These are phyloP conservation scores for Thuidium tamariscinum DNA, from an alignment of 225 moss, liverwort and hornwort genomes.

Conservation along the genomic window DNA sequence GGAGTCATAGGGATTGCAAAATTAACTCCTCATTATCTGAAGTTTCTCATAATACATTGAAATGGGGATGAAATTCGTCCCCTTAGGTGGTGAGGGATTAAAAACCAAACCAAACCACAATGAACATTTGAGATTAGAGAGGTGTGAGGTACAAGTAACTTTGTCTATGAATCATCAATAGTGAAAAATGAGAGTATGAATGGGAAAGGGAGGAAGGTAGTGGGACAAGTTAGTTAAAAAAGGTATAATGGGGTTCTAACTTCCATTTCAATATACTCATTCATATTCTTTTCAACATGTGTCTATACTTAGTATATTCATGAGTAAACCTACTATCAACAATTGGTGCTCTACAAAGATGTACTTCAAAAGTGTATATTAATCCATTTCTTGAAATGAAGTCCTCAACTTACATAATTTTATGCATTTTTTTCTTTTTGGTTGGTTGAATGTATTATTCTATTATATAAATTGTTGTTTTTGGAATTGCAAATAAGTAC, in stretches of 20 bases:
- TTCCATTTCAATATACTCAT: fast-evolving
- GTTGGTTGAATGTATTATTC: too few relatives aligned
- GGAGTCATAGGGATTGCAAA: too few relatives aligned
- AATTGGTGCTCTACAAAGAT: not conserved
- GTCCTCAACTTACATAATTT: not conserved
- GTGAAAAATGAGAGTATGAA: fast-evolving
- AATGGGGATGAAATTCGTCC: too few relatives aligned
- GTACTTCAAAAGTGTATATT: not conserved
- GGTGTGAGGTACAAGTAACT: not conserved
- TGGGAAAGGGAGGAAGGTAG: too few relatives aligned
- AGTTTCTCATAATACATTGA: too few relatives aligned
- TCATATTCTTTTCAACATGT: not conserved
- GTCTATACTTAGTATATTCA: not conserved
- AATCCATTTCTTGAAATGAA: fast-evolving
- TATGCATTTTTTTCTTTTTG: not conserved
- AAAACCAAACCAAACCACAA: too few relatives aligned
- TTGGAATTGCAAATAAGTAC: too few relatives aligned
- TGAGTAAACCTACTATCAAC: not conserved
- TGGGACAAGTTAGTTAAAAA: fast-evolving
- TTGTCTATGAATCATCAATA: not conserved
- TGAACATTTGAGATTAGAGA: not conserved
- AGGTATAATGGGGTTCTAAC: not conserved
- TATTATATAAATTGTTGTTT: too few relatives aligned
- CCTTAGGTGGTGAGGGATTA: too few relatives aligned
- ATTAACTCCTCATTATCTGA: too few relatives aligned